Conservation (phyloP, 352 stramenopile genomes). For the Globisporangium parvum region DNA sequence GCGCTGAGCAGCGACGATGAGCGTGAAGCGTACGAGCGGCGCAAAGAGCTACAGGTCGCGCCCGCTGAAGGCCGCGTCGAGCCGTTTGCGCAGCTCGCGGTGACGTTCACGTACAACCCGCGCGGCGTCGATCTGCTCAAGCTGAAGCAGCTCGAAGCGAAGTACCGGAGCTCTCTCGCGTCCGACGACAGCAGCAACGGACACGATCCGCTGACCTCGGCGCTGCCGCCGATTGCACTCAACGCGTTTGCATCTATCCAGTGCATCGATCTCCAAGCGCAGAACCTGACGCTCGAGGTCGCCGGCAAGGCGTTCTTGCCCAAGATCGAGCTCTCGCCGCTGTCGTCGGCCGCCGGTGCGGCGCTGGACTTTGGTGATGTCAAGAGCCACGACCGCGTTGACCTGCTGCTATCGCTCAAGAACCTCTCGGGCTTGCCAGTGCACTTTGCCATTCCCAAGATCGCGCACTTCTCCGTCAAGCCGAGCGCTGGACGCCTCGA, state of each 20-base stretch:
- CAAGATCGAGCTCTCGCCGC: constrained; percentile 36
- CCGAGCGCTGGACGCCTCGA: constrained; percentile 67
- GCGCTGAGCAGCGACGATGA: constrained; percentile 37
- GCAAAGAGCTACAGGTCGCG: constrained; percentile 59
- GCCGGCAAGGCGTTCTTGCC: constrained; percentile 52
- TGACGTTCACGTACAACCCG: constrained; percentile 53
- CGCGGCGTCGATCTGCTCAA: constrained; percentile 25
- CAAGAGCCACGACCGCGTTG: constrained; percentile 62
- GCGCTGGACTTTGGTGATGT: constrained; percentile 83
- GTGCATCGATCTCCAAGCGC: constrained; percentile 52
- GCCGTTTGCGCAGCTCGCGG: constrained; percentile 35
- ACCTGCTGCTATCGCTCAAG: constrained; percentile 83
- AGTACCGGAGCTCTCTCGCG: constrained; percentile 7
- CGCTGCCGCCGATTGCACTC: constrained; percentile 25
- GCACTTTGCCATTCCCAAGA: constrained; percentile 49
- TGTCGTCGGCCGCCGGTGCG: not conserved
- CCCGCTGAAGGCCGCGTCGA: constrained; percentile 55
- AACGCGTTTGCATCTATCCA: constrained; percentile 71
- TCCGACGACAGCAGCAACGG: constrained; percentile 6
- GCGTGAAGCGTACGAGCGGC: constrained; percentile 54
- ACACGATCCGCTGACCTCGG: constrained; percentile 3
- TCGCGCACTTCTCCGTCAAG: constrained; percentile 74
- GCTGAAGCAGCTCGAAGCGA: constrained; percentile 22
- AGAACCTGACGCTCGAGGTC: constrained; percentile 78
- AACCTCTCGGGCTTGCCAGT: constrained; percentile 71